phyloP scores from a whole-genome alignment of 148 eudicot species.

The Cornus suecica region DNA sequence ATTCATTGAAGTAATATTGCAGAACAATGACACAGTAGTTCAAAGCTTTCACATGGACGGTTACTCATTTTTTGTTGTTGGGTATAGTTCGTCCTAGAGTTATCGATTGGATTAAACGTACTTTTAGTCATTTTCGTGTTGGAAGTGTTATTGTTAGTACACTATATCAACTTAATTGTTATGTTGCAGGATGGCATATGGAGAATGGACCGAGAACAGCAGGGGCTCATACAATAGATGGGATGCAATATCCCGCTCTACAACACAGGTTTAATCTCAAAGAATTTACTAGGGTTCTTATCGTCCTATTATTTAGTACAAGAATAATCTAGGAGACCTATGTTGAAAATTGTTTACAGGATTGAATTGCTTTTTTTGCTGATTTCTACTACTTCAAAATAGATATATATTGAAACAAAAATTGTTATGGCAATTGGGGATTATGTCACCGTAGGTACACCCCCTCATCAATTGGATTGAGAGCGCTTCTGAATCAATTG shows the following conservation, averaged over 20 bases:
- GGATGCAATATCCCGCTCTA: conserved; percentile 87
- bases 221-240: conserved; percentile 72
- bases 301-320: not conserved
- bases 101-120: not conserved
- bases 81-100: conserved; percentile 43
- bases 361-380: not conserved
- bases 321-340: not conserved
- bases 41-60: conserved; percentile 94
- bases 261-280: conserved; percentile 60
- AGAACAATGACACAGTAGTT: conserved; percentile 83
- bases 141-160: not conserved
- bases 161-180: not conserved
- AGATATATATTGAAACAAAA: not conserved
- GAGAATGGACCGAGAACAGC: conserved; percentile 76
- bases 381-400: not conserved
- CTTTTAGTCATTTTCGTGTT: not conserved
- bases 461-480: too few species aligned
- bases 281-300: not conserved
- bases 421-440: not conserved
- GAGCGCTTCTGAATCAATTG: too few species aligned
- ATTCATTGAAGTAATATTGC: conserved; percentile 73
- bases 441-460: not conserved
- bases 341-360: not conserved
- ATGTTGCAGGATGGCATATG: conserved; percentile 75
- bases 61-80: conserved; percentile 83